Evolutionary conservation across 2,329 filamentous ascomycete species (phyloP), one percentile per base, ranked within the genome.

Genomic region (Apiospora koreana): DNA sequence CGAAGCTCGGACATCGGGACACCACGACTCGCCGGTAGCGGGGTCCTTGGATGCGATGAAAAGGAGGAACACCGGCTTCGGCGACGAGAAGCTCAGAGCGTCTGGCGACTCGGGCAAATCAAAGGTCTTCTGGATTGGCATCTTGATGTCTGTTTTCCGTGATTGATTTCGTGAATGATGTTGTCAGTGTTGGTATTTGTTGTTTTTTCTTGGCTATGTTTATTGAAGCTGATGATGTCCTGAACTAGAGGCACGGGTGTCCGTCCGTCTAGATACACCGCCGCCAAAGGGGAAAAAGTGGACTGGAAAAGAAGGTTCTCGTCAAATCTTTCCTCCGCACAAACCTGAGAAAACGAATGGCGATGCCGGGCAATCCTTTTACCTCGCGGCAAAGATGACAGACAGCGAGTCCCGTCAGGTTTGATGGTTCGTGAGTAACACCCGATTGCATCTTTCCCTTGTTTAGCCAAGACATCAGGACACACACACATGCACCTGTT

Each of bases 1-100:
- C 0, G 81, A 79, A 10, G 78, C 79, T 18, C 79, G 76, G 35
- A 83, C 81, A 67, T 83, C 81, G 0, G 81, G 81, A 31, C 81
- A 83, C 81, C 81, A 83, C 4, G 81, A 76, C 69, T 79, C 73
- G 9, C 76, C 76, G 23, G 81, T 83, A 3, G 71, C 71, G 9
- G 80, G 77, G 58, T 82, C 80, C 43, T 77, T 65, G 42, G 79
- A 81, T 2, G 81, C 78, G 43, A 79, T 75, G 72, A 83, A 83
- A n/a, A 79, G 75, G 64, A 83, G 68, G 72, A 81, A 83, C 2
- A 78, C 65, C 14, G 67, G 35, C 5, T 35, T 35, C 9, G 66
- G 46, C 18, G 18, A 31, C 9, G 45, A 23, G 43, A 68, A 41
- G 43, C 28, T 50, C 66, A 68, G 45, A 12, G 43, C 43, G 9